Evolutionary conservation across 495 filamentous ascomycete species (phyloP).

Genomic region (Xylaria telfairii): DNA sequence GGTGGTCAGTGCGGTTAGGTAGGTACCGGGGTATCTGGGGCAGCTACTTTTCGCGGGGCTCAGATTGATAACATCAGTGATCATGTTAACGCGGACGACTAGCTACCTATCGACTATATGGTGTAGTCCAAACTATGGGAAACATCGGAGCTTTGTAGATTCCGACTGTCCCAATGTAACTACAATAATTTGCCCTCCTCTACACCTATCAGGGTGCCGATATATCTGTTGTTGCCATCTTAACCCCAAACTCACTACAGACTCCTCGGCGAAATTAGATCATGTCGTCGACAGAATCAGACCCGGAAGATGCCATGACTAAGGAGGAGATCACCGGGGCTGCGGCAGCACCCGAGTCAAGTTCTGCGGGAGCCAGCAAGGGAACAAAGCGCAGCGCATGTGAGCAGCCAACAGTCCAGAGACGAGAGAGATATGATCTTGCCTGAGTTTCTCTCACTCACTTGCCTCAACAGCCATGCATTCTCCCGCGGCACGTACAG

Average conservation of each 20-base stretch:
- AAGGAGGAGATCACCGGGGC: constrained; percentile 38
- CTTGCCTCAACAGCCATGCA: background rate
- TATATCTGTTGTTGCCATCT: background rate
- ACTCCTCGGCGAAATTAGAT: background rate
- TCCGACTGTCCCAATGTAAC: background rate
- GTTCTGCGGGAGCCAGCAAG: constrained; percentile 25
- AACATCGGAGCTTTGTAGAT: background rate
- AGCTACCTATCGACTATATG: background rate
- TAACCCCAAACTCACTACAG: background rate
- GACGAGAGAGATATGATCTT: background rate
- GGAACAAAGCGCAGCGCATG: constrained; percentile 39
- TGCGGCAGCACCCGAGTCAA: constrained; percentile 23
- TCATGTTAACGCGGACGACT: background rate
- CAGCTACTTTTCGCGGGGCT: constrained; percentile 1
- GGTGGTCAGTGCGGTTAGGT: no score
- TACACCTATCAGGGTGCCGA: background rate
- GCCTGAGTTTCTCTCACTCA: background rate
- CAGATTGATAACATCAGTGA: background rate
- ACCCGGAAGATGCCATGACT: constrained; percentile 39
- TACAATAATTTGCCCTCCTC: background rate
- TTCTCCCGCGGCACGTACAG: background rate
- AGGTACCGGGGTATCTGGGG: no score
- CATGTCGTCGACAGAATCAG: constrained; percentile 34
- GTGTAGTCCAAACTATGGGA: background rate
- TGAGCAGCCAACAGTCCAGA: constrained; percentile 27